Base-by-base conservation (phyloP, 805 yeast species). In the Komagataella ulmi region DNA sequence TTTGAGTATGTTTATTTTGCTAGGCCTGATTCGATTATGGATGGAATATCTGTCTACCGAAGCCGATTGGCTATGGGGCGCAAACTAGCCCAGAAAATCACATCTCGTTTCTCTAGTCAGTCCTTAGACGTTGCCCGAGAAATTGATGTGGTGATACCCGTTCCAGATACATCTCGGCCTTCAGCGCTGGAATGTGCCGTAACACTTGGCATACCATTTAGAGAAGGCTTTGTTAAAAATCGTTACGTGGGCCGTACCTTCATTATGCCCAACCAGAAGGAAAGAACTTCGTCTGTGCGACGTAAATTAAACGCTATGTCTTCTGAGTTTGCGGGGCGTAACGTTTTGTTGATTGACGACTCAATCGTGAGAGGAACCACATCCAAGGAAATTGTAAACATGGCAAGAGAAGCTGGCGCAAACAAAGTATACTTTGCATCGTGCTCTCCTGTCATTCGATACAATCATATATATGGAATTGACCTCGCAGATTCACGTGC, bases 321-420 rank as follows among this genome's bases (percentile, higher is more conserved):
- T 54, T 79, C 86, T 48, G 99, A 93, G 70, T 93, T 93, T 65
- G 76, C 78, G 57, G 93, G 80, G 56, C 80, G 88, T 60, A 82
- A 81, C 55, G 98, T 93, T 19, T 72, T 93, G 56, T 76, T 93
- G 51, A 97, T 93, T 47, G 99, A 93, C 68, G 99, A 93, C 68
- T 88, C 97, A 24, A 91, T 93, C 57, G 99, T 93, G 7, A 81
- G 99, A 65, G 99, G 99, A 56, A 93, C 99, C 18, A 93, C 99
- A 2, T 89, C 97, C 6, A 85, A 80, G 65, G 99, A 93, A 71
- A 93, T 93, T 57, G 95, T 93, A 40, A 85, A 82, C 58, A 93
- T 93, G 99, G 99, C 99, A n/a, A 79, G 85, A 59, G 99, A 93
- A 67, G 96, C 98, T 4, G 99, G 99, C 53, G 99, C 99, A 47